Evolutionary conservation across 106 monocot species (phyloP), one percentile per base, ranked within the genome.

Genomic region (Triglochin maritima): DNA sequence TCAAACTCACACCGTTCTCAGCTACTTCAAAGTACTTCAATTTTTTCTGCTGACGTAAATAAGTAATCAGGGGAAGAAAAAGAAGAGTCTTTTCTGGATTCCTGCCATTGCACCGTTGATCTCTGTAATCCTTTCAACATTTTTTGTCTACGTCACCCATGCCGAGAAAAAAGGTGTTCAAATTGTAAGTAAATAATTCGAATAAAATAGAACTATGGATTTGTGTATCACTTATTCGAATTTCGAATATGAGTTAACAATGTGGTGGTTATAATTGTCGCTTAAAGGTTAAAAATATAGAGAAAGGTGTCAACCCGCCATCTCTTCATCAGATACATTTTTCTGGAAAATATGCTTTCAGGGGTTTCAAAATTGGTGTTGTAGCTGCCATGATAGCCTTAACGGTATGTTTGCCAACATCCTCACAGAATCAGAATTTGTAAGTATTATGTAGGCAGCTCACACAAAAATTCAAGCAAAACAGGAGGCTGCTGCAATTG

Each of bases 401-500:
- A 50, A 88, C 92, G 71, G 91, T 92, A 80, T 53, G 64, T 62
- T 10, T 49, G 4, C 47, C 7, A 4, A 65, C 7, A 52, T 52
- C 52, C 52, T 52, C 11, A 6, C 13, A 49, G 47, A 52, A 41
- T 4, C 4, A 52, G 5, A 14, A 17, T 29, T 52, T 15, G 3
- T 29, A 6, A 12, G 3, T 51, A 11, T 17, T 9, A 9, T 51
- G 13, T 14, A 8, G 41, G 5, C 43, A 44, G 15, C 14, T 9
- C 3, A 44, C 9, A 56, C 44, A 11, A 59, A 29, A 29, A 29
- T 29, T 29, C 29, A 29, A 29, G 0, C 29, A 29, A 29, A 29
- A 29, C 75, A 90, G 90, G 90, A 91, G 84, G 90, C 87, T 14
- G 69, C 78, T 50, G 90, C 90, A 50, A 84, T 91, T 57, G 90